A percentile compares a stretch with the other conserved stretches of the same genome.
phyloP scores from a whole-genome alignment of 495 filamentous ascomycete genomes.

The Pyronema domesticum region DNA sequence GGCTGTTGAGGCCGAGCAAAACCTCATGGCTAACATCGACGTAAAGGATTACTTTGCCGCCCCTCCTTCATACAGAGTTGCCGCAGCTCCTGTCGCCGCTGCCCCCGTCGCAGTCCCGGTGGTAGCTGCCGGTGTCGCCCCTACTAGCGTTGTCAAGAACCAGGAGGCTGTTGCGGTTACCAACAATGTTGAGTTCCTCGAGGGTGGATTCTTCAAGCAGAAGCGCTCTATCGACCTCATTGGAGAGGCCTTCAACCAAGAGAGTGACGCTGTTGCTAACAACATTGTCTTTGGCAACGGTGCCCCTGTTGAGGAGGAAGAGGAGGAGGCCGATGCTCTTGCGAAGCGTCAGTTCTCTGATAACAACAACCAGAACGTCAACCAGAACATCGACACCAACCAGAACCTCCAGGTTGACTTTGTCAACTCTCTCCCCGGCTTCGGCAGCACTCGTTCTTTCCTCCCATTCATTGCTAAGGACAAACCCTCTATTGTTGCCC shows the following conservation, averaged over 20 bases:
- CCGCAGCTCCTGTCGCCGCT: not conserved
- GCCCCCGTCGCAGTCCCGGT: not conserved
- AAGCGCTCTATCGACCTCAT: not conserved
- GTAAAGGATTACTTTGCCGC: constrained; percentile 14
- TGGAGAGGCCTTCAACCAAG: not conserved
- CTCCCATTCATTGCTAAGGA: constrained; percentile 5
- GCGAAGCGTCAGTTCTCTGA: constrained; percentile 1
- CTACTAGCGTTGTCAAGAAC: constrained; percentile 2
- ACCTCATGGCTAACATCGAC: constrained; percentile 14
- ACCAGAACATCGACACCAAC: constrained; percentile 21
- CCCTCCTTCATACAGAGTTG: not conserved
- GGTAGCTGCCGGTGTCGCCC: not conserved
- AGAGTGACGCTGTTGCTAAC: not conserved
- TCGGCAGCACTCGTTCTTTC: constrained; percentile 4
- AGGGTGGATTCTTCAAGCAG: constrained; percentile 16
- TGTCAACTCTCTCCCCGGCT: constrained; percentile 3
- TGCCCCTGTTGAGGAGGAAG: not conserved
- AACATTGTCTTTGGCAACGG: not conserved
- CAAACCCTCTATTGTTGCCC: constrained; percentile 1
- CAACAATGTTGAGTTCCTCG: constrained; percentile 19
- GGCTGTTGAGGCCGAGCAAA: constrained; percentile 18
- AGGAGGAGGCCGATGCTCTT: not conserved
- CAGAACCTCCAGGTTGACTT: constrained; percentile 18
- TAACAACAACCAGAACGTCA: constrained; percentile 20
- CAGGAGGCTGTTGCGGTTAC: constrained; percentile 19